phyloP scores from a whole-genome alignment of 352 stramenopile species.

The Globisporangium emineosum region DNA sequence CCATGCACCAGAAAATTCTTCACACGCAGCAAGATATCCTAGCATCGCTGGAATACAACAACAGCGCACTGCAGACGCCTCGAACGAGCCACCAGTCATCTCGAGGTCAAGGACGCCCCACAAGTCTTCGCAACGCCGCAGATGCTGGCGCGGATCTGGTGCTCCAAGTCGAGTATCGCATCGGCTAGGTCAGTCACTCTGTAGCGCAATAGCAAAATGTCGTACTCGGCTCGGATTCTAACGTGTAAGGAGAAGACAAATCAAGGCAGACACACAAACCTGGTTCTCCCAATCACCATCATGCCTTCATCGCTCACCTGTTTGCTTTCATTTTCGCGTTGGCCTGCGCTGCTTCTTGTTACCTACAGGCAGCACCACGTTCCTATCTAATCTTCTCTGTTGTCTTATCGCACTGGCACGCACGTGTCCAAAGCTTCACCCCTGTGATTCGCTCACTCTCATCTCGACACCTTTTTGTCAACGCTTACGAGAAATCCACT shows the following conservation, averaged over 20 bases:
- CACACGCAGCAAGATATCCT: neutral
- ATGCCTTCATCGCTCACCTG: neutral
- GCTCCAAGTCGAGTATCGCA: constrained; percentile 43
- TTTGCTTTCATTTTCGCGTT: constrained; percentile 8
- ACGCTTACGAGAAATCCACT: constrained; percentile 44
- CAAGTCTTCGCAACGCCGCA: constrained; percentile 4
- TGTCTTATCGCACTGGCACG: too few species aligned
- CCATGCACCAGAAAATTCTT: constrained; percentile 10
- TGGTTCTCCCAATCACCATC: neutral
- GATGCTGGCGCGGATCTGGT: constrained; percentile 20
- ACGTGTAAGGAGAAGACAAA: neutral
- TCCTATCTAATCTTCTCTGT: constrained; percentile 11
- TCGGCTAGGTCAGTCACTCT: constrained; percentile 2
- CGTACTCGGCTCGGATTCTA: neutral
- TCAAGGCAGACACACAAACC: neutral
- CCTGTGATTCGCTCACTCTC: too few species aligned
- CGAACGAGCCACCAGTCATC: neutral
- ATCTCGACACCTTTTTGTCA: too few species aligned
- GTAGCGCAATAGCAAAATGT: too few species aligned
- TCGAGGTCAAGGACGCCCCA: constrained; percentile 2
- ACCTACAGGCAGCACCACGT: neutral
- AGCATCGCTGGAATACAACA: neutral
- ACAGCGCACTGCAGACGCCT: neutral
- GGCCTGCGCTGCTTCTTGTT: neutral
- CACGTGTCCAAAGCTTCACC: too few species aligned